Base-by-base conservation (phyloP, 2,329 filamentous ascomycete genomes). In the Massarina eburnea region DNA sequence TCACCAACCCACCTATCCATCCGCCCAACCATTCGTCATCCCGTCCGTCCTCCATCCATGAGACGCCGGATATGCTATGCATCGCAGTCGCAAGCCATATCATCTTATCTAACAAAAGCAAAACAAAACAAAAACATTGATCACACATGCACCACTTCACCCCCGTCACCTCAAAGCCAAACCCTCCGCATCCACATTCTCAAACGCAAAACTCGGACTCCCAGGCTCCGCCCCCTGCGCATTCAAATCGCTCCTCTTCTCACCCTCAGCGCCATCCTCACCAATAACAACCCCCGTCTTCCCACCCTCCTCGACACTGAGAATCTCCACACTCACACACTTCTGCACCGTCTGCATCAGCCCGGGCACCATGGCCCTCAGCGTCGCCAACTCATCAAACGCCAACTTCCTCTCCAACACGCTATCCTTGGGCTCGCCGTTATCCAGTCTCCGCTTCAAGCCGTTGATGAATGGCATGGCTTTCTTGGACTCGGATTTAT, bases 381-480 rank as follows among this genome's bases (percentile, higher is more conserved):
- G 77, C 26, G 86, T 87, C 48, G 80, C 78, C 38, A 84, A 77
- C 77, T 99, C 94, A 61, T 96, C 86, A 70, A 97, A 99, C 1
- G 83, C 80, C 51, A 99, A 77, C 73, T 92, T 89, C 55, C 91
- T 81, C 66, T 92, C 84, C 63, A 97, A 85, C 8, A 96, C 89
- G 2, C 74, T 77, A 19, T 80, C 76, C 1, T 82, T 75, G 12
- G 92, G 83, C 51, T 88, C 86, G 39, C 79, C 78, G 29, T 68
- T 67, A 46, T 90, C 78, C 45, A 99, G 80, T 41, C 89, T 83
- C 71, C 82, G 88, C 85, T 96, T 96, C 49, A 97, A 76, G 6
- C 71, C 74, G 74, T 97, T 91, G 39, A 96, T 85, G 65, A 96
- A 97, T 0, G 94, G 94, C 92, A 97, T 97, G 2, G 91, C 92